Evolutionary conservation across 2,329 filamentous ascomycete species (phyloP).

Genomic region (Aspergillus oerlinghausenensis): DNA sequence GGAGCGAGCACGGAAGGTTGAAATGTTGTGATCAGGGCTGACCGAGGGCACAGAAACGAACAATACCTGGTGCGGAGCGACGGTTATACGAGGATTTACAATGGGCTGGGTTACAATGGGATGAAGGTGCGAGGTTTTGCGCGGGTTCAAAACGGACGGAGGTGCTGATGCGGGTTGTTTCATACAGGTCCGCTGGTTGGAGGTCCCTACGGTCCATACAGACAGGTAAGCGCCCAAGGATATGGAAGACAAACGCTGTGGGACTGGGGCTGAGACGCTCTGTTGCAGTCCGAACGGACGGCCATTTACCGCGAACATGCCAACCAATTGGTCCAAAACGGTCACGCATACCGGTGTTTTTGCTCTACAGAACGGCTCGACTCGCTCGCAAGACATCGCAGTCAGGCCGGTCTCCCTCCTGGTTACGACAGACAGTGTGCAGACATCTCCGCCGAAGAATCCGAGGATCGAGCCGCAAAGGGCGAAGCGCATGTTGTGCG

Average conservation of each 20-base stretch:
- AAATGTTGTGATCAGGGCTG: neutral
- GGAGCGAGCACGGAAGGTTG: neutral
- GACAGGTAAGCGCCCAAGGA: conserved; percentile 55
- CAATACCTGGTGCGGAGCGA: conserved; percentile 73
- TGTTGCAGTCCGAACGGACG: conserved; percentile 68
- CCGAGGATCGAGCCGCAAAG: conserved; percentile 62
- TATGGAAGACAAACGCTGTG: neutral
- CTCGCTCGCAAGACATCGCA: conserved; percentile 59
- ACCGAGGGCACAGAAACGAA: conserved; percentile 61
- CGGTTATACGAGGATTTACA: conserved; percentile 71
- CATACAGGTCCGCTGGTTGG: conserved; percentile 67
- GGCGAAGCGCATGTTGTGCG: conserved; percentile 74
- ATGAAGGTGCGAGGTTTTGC: conserved; percentile 63
- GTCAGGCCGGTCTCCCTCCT: conserved; percentile 53
- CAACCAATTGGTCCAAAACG: conserved; percentile 61
- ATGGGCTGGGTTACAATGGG: conserved; percentile 90
- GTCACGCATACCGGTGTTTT: conserved; percentile 88
- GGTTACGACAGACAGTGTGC: conserved; percentile 72
- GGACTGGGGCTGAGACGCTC: neutral
- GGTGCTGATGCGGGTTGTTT: neutral
- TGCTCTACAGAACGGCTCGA: conserved; percentile 71
- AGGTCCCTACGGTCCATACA: conserved; percentile 79
- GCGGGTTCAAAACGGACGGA: neutral
- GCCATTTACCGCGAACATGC: conserved; percentile 68
- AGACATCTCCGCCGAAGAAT: conserved; percentile 61